Evolutionary conservation across 768 basidiomycete genomes (phyloP), one percentile per base, ranked within the genome.

Genomic region (Amanita polypyramis): DNA sequence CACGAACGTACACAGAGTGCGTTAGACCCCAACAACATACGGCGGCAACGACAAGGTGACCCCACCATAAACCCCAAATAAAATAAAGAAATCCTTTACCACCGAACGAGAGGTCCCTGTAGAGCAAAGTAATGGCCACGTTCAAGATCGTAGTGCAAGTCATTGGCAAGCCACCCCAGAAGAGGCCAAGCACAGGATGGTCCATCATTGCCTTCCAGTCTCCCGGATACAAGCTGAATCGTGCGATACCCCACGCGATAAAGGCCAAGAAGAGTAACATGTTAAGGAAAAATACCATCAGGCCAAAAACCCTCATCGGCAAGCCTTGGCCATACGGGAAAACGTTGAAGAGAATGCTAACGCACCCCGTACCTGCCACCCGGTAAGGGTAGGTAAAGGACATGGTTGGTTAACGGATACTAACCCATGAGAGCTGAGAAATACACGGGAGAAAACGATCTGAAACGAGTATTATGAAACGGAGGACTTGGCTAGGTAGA

Each of bases 11-110:
- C 85, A 89, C 87, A 44, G 75, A 58, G 53, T 87, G 78, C 1
- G 85, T 58, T 32, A 79, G 65, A 6, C 76, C 73, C 65, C 82
- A 80, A 47, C 73, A 77, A 55, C 80, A 80, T 12, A 76, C 17
- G 2, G 74, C 43, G 0, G 81, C 79, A 15, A 82, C 34, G 0
- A 62, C 61, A 0, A 73, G 65, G 50, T 82, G 79, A 32, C 76
- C 34, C 82, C 82, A 85, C 82, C 83, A 85, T 15, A 78, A 52
- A 0, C 57, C 74, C 75, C 80, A 80, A 36, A 80, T 55, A 6
- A 64, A 51, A 37, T 73, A 78, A 1, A 80, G 56, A 57, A 80
- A 76, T 0, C 49, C 39, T 11, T 58, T 62, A 2, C 78, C 77
- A 2, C 76, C 76, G 35, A 79, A 72, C 17, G 60, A 56, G 54